Evolutionary conservation across 495 filamentous ascomycete species (phyloP).

Genomic region (Penicillium ucsense): DNA sequence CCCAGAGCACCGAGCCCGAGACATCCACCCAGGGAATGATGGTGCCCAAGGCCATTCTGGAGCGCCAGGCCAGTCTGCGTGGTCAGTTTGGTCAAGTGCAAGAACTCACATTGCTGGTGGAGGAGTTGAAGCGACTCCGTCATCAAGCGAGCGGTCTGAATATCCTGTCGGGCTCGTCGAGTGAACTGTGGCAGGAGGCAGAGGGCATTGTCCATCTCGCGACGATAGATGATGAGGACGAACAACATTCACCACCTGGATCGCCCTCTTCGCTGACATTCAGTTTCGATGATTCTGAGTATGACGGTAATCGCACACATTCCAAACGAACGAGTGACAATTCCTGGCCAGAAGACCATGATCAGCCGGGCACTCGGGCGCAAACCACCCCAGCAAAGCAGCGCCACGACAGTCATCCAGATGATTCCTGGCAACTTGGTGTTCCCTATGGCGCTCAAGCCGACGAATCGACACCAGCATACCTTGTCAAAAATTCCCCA

Average conservation of each 20-base stretch:
- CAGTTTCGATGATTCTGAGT: slow-evolving; percentile 51
- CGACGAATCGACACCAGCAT: slow-evolving; percentile 8
- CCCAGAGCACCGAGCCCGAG: slow-evolving; percentile 15
- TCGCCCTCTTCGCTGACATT: slow-evolving; percentile 44
- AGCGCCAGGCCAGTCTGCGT: slow-evolving; percentile 73
- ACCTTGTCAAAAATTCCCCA: slow-evolving; percentile 36
- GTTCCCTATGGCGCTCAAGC: background rate
- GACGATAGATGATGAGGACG: slow-evolving; percentile 70
- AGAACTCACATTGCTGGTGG: slow-evolving; percentile 72
- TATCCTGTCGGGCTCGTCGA: slow-evolving; percentile 51
- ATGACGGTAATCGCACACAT: slow-evolving; percentile 37
- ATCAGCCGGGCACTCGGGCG: too few relatives aligned
- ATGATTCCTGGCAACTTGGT: slow-evolving; percentile 18
- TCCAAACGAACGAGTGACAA: slow-evolving; percentile 28
- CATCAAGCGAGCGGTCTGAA: slow-evolving; percentile 54
- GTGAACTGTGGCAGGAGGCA: slow-evolving; percentile 71
- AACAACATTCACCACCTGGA: slow-evolving; percentile 34
- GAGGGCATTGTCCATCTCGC: slow-evolving; percentile 82
- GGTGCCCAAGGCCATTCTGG: slow-evolving; percentile 73
- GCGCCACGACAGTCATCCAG: slow-evolving; percentile 16
- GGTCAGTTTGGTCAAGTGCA: slow-evolving; percentile 82
- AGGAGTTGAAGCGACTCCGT: slow-evolving; percentile 64
- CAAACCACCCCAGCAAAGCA: background rate
- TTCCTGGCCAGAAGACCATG: slow-evolving; percentile 18
- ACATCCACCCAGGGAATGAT: slow-evolving; percentile 45